Conservation (phyloP, 2,329 filamentous ascomycete species). For the Biscogniauxia sp. region DNA sequence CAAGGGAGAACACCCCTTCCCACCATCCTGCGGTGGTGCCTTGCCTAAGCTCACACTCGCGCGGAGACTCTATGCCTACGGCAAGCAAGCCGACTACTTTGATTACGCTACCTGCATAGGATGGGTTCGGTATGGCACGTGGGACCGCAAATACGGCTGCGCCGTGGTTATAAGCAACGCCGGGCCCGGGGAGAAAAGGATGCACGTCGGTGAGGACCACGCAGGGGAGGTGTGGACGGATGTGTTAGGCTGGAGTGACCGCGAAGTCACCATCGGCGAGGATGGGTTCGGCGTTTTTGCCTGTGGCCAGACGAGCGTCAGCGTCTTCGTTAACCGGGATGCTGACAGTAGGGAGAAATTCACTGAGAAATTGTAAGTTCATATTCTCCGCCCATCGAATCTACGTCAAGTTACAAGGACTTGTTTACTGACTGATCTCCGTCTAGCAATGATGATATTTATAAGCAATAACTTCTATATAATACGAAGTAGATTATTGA, state of each 20-base stretch:
- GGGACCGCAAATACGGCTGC: constrained; percentile 46
- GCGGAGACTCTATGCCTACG: constrained; percentile 66
- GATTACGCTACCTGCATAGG: constrained; percentile 62
- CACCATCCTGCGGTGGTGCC: constrained; percentile 51
- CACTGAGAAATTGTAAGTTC: constrained; percentile 19
- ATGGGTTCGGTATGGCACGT: constrained; percentile 51
- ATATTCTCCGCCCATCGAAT: background rate
- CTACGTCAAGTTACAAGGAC: background rate
- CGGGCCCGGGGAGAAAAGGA: constrained; percentile 50
- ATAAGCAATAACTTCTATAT: background rate
- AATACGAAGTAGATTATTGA: background rate
- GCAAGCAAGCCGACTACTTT: constrained; percentile 62
- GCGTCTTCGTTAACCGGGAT: constrained; percentile 20
- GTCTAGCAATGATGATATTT: constrained; percentile 5
- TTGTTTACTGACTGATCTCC: background rate
- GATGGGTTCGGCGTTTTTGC: constrained; percentile 60
- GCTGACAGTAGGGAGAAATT: constrained; percentile 19
- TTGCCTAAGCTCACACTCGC: constrained; percentile 60
- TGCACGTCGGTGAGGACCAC: constrained; percentile 61
- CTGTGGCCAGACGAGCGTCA: constrained; percentile 34
- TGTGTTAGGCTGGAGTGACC: constrained; percentile 53
- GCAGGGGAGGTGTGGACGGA: constrained; percentile 64
- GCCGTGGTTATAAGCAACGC: constrained; percentile 58
- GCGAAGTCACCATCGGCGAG: constrained; percentile 57
- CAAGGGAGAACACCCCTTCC: constrained; percentile 41